Evolutionary conservation across 768 basidiomycete genomes (phyloP).

Genomic region (Rhizopogon vulgaris): DNA sequence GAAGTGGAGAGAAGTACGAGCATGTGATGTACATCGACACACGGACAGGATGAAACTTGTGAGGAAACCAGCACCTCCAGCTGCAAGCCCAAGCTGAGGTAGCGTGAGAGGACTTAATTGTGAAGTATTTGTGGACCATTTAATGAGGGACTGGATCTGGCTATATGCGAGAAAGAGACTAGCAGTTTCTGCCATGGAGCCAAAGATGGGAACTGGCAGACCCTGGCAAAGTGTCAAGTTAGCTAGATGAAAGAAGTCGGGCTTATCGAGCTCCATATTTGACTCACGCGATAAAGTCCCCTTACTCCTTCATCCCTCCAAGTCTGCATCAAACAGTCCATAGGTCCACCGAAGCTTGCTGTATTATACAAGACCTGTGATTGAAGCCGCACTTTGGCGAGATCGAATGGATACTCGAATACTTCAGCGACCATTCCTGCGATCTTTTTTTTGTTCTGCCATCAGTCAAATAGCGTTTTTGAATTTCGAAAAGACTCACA

Average conservation of each 20-base stretch:
- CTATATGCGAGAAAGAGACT: conserved; percentile 78
- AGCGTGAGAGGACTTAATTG: conserved; percentile 40
- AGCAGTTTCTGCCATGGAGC: conserved; percentile 86
- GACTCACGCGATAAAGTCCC: conserved; percentile 48
- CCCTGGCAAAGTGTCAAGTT: conserved; percentile 42
- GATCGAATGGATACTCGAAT: conserved; percentile 90
- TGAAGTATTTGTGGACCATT: conserved; percentile 19
- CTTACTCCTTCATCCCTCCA: conserved; percentile 49
- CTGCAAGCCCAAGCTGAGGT: conserved; percentile 67
- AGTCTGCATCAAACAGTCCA: conserved; percentile 59
- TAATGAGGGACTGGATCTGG: conserved; percentile 57
- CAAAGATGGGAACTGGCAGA: conserved; percentile 78
- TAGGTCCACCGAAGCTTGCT: conserved; percentile 50
- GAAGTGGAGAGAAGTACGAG: background rate
- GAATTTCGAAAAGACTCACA: conserved; percentile 24
- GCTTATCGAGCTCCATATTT: background rate
- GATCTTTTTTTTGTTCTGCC: conserved; percentile 31
- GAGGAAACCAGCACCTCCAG: conserved; percentile 71
- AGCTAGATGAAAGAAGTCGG: background rate
- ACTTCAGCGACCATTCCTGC: conserved; percentile 85
- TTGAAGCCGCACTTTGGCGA: conserved; percentile 88
- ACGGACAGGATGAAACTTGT: conserved; percentile 80
- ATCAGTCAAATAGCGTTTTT: background rate
- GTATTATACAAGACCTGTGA: conserved; percentile 71
- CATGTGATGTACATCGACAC: background rate